Percentiles rank a stretch among this genome's conserved stretches.
Evolutionary conservation across 2,329 filamentous ascomycete genomes (phyloP).

Genomic region (Hypoxylon sp.): DNA sequence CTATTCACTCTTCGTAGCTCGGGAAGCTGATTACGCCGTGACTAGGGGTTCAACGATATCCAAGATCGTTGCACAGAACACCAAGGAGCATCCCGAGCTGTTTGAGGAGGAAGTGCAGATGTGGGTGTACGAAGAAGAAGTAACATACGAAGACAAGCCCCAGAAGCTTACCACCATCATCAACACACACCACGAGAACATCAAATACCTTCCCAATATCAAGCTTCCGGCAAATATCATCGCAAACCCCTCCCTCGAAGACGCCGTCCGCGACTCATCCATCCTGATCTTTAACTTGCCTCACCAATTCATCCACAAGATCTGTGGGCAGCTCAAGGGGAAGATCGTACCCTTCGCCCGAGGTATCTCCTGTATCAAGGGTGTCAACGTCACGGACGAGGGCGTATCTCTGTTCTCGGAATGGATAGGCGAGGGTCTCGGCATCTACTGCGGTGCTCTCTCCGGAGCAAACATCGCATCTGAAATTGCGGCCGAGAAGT

Average conservation of each 20-base stretch:
- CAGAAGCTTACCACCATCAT: slow-evolving; percentile 93
- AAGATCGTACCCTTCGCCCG: slow-evolving; percentile 92
- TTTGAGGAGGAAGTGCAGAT: slow-evolving; percentile 95
- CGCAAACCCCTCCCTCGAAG: slow-evolving; percentile 83
- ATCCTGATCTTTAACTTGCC: slow-evolving; percentile 97
- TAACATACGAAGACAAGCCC: slow-evolving; percentile 74
- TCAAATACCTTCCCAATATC: slow-evolving; percentile 97
- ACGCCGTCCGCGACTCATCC: slow-evolving; percentile 84
- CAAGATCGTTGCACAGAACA: slow-evolving; percentile 97
- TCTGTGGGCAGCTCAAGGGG: slow-evolving; percentile 86
- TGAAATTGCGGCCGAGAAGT: slow-evolving; percentile 95
- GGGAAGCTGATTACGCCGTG: slow-evolving; percentile 24
- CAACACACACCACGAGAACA: slow-evolving; percentile 93
- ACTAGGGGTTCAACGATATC: slow-evolving; percentile 93
- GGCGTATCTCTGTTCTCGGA: slow-evolving; percentile 93
- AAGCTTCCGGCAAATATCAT: slow-evolving; percentile 84
- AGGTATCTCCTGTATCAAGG: slow-evolving; percentile 98
- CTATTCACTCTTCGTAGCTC: background rate
- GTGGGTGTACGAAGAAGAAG: slow-evolving; percentile 98
- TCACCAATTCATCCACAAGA: slow-evolving; percentile 92
- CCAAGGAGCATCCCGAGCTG: slow-evolving; percentile 78
- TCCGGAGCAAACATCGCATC: slow-evolving; percentile 96
- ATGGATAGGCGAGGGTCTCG: slow-evolving; percentile 88
- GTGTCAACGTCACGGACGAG: slow-evolving; percentile 89
- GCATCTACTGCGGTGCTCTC: slow-evolving; percentile 96